Evolutionary conservation across 768 basidiomycete genomes (phyloP), one percentile per base, ranked within the genome.

Genomic region (Gautieria morchelliformis): DNA sequence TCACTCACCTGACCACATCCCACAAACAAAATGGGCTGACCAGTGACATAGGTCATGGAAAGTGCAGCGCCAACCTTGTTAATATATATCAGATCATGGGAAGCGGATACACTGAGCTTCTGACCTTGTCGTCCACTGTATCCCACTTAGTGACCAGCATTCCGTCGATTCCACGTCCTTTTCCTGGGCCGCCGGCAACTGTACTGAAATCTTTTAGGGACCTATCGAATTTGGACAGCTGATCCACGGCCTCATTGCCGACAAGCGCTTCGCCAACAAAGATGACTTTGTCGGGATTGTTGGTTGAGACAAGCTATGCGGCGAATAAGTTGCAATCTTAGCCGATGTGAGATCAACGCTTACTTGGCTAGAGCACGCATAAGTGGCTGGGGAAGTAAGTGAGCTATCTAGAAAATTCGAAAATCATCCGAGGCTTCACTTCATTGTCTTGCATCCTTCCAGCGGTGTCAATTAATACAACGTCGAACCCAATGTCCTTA

Each of bases 371-470:
- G 77, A 3, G 96, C 95, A 17, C 93, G 83, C 96, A 99, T 99
- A 61, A 99, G 72, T 1, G 96, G 96, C 86, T 92, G 62, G 50
- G 47, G 59, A 59, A 53, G 10, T 45, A 17, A 37, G 10, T 14
- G 27, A 12, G 33, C 52, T 48, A 47, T 11, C 35, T 39, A 46
- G 20, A n/a, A 32, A 11, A 50, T 19, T 19, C 24, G 35, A 39
- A 42, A 27, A 20, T 24, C 24, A 32, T 27, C 10, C 32, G 20
- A 11, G 35, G 37, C 49, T 77, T 33, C 64, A 89, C 89, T 81
- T 98, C 96, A 68, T 98, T 99, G 70, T 98, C 96, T 70, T 99
- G 96, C 96, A 98, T 98, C 54, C 95, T 81, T 1, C 96, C 96
- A 19, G 96, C 96, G 1, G 96, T 98, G 68, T 99, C 96, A 64